Evolutionary conservation across 208 protist genomes (phyloP).

Genomic region (Trypanosoma cruzi): DNA sequence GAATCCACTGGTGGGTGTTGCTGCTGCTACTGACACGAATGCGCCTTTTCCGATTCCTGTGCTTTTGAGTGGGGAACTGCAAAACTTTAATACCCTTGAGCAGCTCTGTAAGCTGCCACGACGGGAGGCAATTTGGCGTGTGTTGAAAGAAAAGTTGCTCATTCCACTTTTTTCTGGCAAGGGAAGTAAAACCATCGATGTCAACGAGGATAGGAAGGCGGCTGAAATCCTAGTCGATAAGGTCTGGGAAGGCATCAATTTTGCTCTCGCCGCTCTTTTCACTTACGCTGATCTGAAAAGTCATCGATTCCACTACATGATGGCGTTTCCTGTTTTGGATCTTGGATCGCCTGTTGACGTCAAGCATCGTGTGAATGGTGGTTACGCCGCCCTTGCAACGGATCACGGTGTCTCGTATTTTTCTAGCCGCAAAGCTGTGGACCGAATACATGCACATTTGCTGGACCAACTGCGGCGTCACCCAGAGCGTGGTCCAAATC

Average conservation of each 20-base stretch:
- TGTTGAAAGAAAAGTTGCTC: slow-evolving; percentile 29
- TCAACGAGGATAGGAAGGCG: not conserved
- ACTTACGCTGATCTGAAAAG: slow-evolving; percentile 96
- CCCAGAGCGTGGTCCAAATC: slow-evolving; percentile 41
- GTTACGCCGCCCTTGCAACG: slow-evolving; percentile 14
- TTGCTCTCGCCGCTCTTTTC: slow-evolving; percentile 77
- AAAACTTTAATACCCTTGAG: slow-evolving; percentile 44
- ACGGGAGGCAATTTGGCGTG: slow-evolving; percentile 20
- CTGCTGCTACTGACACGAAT: not conserved
- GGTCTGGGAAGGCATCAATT: slow-evolving; percentile 41
- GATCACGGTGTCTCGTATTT: slow-evolving; percentile 22
- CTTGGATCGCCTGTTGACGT: slow-evolving; percentile 36
- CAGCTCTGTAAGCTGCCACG: slow-evolving; percentile 21
- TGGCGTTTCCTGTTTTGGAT: slow-evolving; percentile 91
- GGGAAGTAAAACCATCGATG: slow-evolving; percentile 17
- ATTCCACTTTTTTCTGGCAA: slow-evolving; percentile 22
- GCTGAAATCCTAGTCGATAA: slow-evolving; percentile 13
- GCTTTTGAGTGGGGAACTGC: slow-evolving; percentile 28
- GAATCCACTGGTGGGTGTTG: not conserved
- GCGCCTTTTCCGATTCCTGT: slow-evolving; percentile 7
- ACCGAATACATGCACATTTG: slow-evolving; percentile 36
- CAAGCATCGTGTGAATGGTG: slow-evolving; percentile 14
- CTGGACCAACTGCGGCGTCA: slow-evolving; percentile 24
- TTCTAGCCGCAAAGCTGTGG: slow-evolving; percentile 10
- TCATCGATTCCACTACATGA: slow-evolving; percentile 94